Evolutionary conservation across 345 rosid genomes (phyloP), one percentile per base, ranked within the genome.

Genomic region (Brassica juncea): DNA sequence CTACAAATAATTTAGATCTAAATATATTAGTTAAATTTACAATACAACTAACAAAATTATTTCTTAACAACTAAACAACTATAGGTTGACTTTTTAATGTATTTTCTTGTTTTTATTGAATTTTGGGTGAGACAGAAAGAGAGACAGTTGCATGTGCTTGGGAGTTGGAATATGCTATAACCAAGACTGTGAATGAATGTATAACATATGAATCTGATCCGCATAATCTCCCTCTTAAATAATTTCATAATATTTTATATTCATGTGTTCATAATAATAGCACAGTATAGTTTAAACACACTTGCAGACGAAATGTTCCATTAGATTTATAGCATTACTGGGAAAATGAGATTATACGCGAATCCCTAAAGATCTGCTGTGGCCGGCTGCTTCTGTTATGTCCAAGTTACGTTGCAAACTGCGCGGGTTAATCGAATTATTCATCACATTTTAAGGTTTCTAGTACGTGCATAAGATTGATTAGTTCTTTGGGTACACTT

Each of bases 321-420:
- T 31, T 35, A 61, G 55, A 67, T 47, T 25, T 60, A 79, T 30
- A 27, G 5, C 16, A 60, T 60, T 66, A 9, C 16, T 73, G 30
- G 30, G 4, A 67, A 61, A 2, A 5, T 47, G 19, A 58, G 77
- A 71, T 58, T 37, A 54, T 34, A 58, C 42, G 37, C 83, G 86
- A 61, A 88, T 90, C 92, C 91, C 92, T 78, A 73, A 81, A 87
- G 72, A 87, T 88, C 92, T 86, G 90, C 85, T 21, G 21, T 61
- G 74, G 83, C 83, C 84, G 83, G 76, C 76, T 70, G 66, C 68
- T 44, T 64, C 80, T 75, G 62, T 80, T 74, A 70, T 64, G 62
- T 75, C 68, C 8, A 64, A 37, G 62, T 75, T 70, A 74, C 83
- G 75, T 74, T 62, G 75, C 47, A 74, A 68, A 34, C 59, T 80